Base-by-base conservation (phyloP, 139 green algal genomes). In the Yamagishiella unicocca region DNA sequence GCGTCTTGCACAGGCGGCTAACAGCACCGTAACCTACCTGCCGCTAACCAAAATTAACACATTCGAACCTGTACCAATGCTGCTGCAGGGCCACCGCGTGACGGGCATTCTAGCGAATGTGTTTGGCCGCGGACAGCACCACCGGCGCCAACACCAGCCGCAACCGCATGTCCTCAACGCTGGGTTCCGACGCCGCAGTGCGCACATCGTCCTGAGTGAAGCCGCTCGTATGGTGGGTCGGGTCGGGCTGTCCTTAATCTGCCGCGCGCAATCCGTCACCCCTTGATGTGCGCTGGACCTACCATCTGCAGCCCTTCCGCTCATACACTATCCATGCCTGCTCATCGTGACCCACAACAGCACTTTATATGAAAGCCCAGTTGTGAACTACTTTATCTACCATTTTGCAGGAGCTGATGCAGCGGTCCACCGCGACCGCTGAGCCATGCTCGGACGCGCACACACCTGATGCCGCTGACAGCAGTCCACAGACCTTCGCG, bases 111-210 rank as follows among this genome's bases (percentile, higher is more conserved):
- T 86, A 33, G 80, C 80, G 19, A 77, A 35, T 33, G 43, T 86
- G n/a, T 86, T 86, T 25, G 80, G 80, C 24, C 80, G 80, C 35
- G 79, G 58, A 4, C 53, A 27, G 33, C 76, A 83, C 31, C 35
- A 9, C 5, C 78, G 22, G 29, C n/a, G 24, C 33, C 61, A 46
- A 19, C 35, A 74, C 29, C 78, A 24, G 61, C n/a, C n/a, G 9
- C 54, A 29, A 31, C 14, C 9, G 38, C 40, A 71, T 7, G 58
- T 9, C 4, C 40, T 74, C 4, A 85, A 21, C 21, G 4, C 64
- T 3, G 55, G 40, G 6, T 53, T 67, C 43, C 80, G 80, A 2
- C 62, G 42, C 31, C 80, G 80, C 43, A 78, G 62, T 6, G 42
- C 62, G 10, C 80, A 86, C 64, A 77, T 86, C 43, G 42, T 67